phyloP scores from a whole-genome alignment of 2,329 filamentous ascomycete species.

The Magnaporthiopsis incrustans region DNA sequence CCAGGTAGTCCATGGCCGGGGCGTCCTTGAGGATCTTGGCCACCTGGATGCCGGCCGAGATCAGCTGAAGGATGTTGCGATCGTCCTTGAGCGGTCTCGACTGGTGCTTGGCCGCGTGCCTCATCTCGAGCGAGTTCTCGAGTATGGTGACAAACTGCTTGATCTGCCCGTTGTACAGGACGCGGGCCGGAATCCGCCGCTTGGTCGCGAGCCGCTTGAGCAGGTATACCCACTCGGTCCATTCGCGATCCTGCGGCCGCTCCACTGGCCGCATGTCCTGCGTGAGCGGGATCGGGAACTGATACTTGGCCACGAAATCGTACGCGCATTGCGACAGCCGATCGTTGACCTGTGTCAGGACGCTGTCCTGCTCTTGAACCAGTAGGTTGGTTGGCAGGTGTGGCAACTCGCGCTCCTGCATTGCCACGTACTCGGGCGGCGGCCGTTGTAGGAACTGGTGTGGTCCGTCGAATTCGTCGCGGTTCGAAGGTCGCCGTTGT shows the following conservation, averaged over 20 bases:
- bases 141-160: conserved; percentile 84
- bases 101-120: conserved; percentile 77
- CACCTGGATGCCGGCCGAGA: conserved; percentile 80
- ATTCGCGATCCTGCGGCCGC: conserved; percentile 69
- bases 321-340: conserved; percentile 77
- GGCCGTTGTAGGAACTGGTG: conserved; percentile 74
- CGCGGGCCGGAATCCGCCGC: conserved; percentile 72
- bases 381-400: conserved; percentile 76
- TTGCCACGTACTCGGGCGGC: conserved; percentile 60
- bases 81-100: conserved; percentile 80
- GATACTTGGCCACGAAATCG: conserved; percentile 86
- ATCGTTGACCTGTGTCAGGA: conserved; percentile 75
- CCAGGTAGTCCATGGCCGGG: conserved; percentile 73
- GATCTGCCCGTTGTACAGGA: conserved; percentile 84
- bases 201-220: conserved; percentile 81
- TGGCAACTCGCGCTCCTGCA: conserved; percentile 73
- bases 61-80: conserved; percentile 78
- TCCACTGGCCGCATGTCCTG: conserved; percentile 73
- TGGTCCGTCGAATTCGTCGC: conserved; percentile 84
- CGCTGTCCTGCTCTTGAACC: conserved; percentile 76
- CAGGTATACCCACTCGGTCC: conserved; percentile 88
- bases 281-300: conserved; percentile 79
- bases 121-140: conserved; percentile 83
- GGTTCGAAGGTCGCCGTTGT: conserved; percentile 67
- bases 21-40: conserved; percentile 82